Conservation (phyloP, 164 flowering plant species). For the Piper longum region DNA sequence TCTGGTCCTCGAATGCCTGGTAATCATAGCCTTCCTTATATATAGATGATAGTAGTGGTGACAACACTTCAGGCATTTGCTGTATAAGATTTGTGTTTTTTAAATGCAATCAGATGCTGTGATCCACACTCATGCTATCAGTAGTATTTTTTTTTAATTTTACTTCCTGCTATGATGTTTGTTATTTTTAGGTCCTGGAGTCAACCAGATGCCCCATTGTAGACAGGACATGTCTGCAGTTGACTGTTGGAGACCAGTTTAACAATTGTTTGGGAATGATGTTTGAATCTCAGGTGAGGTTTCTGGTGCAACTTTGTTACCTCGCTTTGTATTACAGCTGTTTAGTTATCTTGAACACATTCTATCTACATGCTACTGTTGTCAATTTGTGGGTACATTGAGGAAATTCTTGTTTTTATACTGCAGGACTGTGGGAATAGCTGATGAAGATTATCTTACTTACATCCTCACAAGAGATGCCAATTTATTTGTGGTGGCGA, state of each 20-base stretch:
- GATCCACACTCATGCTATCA: background rate
- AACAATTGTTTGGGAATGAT: conserved; percentile 4
- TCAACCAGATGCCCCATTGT: conserved; percentile 42
- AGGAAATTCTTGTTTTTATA: too few relatives aligned
- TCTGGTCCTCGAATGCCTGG: conserved; percentile 57
- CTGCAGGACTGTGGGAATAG: background rate
- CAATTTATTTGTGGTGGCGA: conserved; percentile 7
- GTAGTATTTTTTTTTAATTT: background rate
- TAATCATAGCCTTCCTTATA: conserved; percentile 7
- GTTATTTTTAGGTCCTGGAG: conserved; percentile 41
- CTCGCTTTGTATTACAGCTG: background rate
- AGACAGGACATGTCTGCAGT: conserved; percentile 49
- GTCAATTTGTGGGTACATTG: too few relatives aligned
- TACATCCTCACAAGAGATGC: background rate
- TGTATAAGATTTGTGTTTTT: too few relatives aligned
- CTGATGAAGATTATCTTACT: background rate
- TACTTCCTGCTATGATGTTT: conserved; percentile 1
- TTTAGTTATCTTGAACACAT: conserved; percentile 5
- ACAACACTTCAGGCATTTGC: too few relatives aligned
- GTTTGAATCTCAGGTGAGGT: conserved; percentile 6
- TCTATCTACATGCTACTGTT: background rate
- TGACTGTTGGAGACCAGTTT: conserved; percentile 72
- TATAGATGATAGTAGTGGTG: background rate
- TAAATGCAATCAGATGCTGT: background rate
- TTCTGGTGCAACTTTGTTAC: background rate